These are phyloP conservation scores for Psilocybe cubensis DNA, from an alignment of 768 basidiomycete species.

Conservation along the genomic window DNA sequence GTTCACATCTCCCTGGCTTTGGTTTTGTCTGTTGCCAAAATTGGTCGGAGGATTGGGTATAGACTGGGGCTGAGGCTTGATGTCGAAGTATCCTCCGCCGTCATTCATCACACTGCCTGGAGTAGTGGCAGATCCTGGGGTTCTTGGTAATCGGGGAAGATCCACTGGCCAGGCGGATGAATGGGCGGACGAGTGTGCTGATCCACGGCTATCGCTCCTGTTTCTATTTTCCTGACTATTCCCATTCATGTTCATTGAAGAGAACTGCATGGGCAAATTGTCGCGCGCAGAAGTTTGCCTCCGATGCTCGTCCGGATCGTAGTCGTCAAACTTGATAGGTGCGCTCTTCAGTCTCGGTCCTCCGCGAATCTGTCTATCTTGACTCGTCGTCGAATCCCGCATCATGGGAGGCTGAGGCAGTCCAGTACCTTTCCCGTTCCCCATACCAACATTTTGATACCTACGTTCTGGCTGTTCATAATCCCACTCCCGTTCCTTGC, in stretches of 20 bases:
- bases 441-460: background rate
- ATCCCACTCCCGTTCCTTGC: conserved; percentile 12
- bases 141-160: conserved; percentile 34
- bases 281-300: background rate
- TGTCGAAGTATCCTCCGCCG: conserved; percentile 25
- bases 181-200: conserved; percentile 15
- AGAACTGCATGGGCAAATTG: conserved; percentile 4
- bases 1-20: background rate
- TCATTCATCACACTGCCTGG: conserved; percentile 14
- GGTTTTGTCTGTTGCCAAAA: conserved; percentile 8
- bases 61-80: conserved; percentile 12
- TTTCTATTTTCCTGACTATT: background rate
- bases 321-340: conserved; percentile 19
- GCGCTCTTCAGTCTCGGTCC: conserved; percentile 18
- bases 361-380: conserved; percentile 10
- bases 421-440: conserved; percentile 6
- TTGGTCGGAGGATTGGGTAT: conserved; percentile 4
- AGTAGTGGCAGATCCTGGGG: conserved; percentile 29
- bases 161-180: conserved; percentile 29
- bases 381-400: conserved; percentile 8
- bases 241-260: conserved; percentile 19
- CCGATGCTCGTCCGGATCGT: conserved; percentile 9
- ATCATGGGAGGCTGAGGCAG: conserved; percentile 31
- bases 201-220: conserved; percentile 20
- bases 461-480: conserved; percentile 4